phyloP scores from a whole-genome alignment of 2,329 filamentous ascomycete species.

The Pseudocercospora cruenta region DNA sequence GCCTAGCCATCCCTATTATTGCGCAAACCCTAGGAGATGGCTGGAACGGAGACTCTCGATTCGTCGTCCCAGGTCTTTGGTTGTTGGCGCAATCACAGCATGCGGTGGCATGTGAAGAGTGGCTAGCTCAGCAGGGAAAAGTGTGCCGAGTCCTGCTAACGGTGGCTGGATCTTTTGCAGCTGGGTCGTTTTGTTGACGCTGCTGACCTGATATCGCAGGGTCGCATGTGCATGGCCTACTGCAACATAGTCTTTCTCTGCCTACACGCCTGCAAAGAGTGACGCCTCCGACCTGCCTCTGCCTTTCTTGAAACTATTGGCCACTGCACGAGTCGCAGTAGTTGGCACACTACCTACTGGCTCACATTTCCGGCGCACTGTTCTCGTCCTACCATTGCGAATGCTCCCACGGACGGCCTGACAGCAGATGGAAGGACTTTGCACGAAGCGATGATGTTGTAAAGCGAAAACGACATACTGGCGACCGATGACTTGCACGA shows the following conservation, averaged over 20 bases:
- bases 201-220: not conserved
- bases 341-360: slow-evolving; percentile 1
- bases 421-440: slow-evolving; percentile 5
- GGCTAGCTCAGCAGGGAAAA: not conserved
- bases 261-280: not conserved
- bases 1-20: slow-evolving; percentile 11
- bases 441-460: slow-evolving; percentile 21
- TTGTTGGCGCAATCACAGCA: slow-evolving; percentile 12
- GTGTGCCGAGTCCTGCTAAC: slow-evolving; percentile 2
- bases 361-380: slow-evolving; percentile 9
- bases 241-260: not conserved
- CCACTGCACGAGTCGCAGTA: slow-evolving; percentile 1
- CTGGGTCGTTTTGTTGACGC: slow-evolving; percentile 9
- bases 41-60: not conserved
- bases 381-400: slow-evolving; percentile 14
- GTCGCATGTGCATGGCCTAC: slow-evolving; percentile 7
- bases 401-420: not conserved
- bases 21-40: slow-evolving; percentile 8
- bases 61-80: slow-evolving; percentile 9
- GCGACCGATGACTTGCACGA: slow-evolving; percentile 15
- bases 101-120: not conserved
- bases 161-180: slow-evolving; percentile 8
- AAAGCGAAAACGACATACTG: slow-evolving; percentile 11
- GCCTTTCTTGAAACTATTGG: slow-evolving; percentile 13
- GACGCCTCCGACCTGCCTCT: slow-evolving; percentile 13